These are phyloP conservation scores for Smittium mucronatum DNA, from an alignment of 371 early-diverging fungal species.

Conservation along the genomic window DNA sequence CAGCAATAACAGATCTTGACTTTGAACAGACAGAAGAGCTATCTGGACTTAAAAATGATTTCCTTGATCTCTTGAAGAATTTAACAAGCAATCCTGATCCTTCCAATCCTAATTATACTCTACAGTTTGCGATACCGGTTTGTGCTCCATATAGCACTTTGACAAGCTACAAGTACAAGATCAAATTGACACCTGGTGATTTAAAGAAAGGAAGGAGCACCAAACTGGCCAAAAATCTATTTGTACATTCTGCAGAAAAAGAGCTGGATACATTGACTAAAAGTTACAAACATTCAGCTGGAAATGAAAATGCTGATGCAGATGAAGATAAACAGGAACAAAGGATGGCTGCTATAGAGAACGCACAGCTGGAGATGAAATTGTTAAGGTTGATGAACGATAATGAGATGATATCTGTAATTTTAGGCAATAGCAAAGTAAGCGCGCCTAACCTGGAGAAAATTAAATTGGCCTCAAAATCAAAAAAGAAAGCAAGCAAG, in stretches of 20 bases:
- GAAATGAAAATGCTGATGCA: not conserved
- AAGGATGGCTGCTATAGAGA: not conserved
- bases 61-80: not conserved
- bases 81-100: slow-evolving; percentile 9
- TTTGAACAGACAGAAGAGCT: slow-evolving; percentile 63
- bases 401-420: not conserved
- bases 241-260: slow-evolving; percentile 32
- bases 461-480: not conserved
- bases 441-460: not conserved
- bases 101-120: not conserved
- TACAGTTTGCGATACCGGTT: slow-evolving; percentile 85
- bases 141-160: slow-evolving; percentile 89
- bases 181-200: slow-evolving; percentile 90
- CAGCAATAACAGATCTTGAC: slow-evolving; percentile 48
- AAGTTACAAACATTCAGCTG: not conserved
- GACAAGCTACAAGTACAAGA: slow-evolving; percentile 85
- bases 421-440: not conserved
- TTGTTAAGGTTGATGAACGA: not conserved
- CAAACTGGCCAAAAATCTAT: slow-evolving; percentile 38
- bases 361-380: not conserved
- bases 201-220: slow-evolving; percentile 89
- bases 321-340: not conserved
- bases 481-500: not conserved
- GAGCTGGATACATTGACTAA: slow-evolving; percentile 17
- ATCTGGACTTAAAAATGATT: slow-evolving; percentile 4